phyloP scores from a whole-genome alignment of 345 rosid genomes.

The Salix brachista region DNA sequence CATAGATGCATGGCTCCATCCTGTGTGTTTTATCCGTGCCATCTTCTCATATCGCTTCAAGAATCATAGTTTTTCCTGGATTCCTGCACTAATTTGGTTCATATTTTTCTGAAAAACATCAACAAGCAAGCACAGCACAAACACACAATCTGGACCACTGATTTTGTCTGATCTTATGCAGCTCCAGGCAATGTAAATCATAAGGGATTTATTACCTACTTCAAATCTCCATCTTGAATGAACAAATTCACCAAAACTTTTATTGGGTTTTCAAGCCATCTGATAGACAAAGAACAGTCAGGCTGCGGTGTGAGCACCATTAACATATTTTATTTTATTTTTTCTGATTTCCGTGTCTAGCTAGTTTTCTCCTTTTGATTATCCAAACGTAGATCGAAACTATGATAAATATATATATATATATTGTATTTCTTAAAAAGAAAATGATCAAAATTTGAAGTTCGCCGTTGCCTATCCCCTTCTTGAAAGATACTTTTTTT shows the following conservation, averaged over 20 bases:
- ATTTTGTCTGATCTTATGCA: neutral
- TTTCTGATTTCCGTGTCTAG: neutral
- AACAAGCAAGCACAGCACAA: neutral
- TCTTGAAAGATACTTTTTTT: neutral
- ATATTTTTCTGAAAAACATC: neutral
- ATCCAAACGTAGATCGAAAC: neutral
- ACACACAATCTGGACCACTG: neutral
- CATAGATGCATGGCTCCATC: neutral
- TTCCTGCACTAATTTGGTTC: neutral
- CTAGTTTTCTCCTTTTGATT: neutral
- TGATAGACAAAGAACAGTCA: neutral
- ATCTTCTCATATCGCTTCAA: neutral
- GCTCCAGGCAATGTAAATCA: neutral
- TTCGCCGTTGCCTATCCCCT: neutral
- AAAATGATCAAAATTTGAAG: neutral
- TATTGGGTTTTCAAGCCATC: neutral
- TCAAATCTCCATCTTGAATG: neutral
- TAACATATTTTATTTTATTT: neutral
- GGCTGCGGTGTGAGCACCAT: neutral
- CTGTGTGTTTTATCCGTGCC: neutral
- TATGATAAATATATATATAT: neutral
- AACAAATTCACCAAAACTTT: neutral
- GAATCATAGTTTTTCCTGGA: neutral
- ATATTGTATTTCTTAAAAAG: neutral
- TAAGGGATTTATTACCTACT: neutral